These are phyloP conservation scores for Cytospora leucostoma DNA, from an alignment of 2,329 filamentous ascomycete species.

Conservation along the genomic window DNA sequence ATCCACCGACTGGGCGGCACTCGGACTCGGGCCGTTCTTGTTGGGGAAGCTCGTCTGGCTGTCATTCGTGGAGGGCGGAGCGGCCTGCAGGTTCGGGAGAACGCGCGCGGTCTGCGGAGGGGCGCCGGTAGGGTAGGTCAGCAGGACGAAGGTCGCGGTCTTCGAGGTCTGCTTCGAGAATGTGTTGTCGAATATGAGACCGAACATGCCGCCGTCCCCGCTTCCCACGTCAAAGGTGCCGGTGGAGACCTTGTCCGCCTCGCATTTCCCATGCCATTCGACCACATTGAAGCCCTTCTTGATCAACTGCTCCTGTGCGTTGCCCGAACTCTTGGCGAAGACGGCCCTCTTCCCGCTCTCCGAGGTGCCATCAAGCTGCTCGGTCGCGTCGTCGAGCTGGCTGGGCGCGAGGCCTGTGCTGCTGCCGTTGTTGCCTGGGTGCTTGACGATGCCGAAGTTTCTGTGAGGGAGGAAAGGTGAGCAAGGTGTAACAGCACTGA, in stretches of 20 bases:
- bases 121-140: constrained; percentile 86
- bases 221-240: constrained; percentile 79
- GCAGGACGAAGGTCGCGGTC: constrained; percentile 88
- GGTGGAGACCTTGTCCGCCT: constrained; percentile 92
- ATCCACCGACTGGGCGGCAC: constrained; percentile 58
- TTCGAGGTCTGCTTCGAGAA: constrained; percentile 96
- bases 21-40: constrained; percentile 43
- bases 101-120: constrained; percentile 75
- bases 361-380: constrained; percentile 34
- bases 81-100: constrained; percentile 59
- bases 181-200: constrained; percentile 96
- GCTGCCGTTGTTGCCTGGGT: constrained; percentile 73
- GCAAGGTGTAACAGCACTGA: constrained; percentile 5
- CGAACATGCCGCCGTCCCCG: constrained; percentile 88
- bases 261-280: constrained; percentile 91
- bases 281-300: constrained; percentile 69
- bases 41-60: constrained; percentile 58
- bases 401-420: constrained; percentile 50
- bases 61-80: constrained; percentile 36
- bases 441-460: constrained; percentile 98
- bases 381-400: constrained; percentile 44
- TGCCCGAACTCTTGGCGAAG: constrained; percentile 57
- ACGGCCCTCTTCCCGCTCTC: constrained; percentile 47
- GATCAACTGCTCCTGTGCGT: constrained; percentile 63
- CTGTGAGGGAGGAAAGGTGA: constrained; percentile 39